Conservation (phyloP, 129 eudicot genomes). For the Saussurea involucrata region DNA sequence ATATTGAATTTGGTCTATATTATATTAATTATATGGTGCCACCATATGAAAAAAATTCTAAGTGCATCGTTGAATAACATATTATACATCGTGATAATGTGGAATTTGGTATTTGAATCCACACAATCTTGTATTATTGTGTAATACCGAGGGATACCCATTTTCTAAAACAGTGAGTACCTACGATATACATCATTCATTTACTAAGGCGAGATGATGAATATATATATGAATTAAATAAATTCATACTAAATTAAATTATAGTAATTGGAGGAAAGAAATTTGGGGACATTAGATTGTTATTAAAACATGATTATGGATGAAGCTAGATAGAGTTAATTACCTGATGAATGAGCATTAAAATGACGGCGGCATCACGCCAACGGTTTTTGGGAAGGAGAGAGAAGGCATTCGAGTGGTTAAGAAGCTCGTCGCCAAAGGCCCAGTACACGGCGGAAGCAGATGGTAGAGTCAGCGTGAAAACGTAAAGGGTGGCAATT, state of each 20-base stretch:
- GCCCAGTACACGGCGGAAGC: conserved; percentile 88
- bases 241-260: neutral
- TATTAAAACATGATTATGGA: neutral
- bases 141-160: too few relatives aligned
- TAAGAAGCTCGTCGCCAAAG: conserved; percentile 71
- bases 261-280: neutral
- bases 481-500: conserved; percentile 71
- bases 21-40: too few relatives aligned
- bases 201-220: neutral
- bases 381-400: conserved; percentile 70
- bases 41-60: too few relatives aligned
- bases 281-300: neutral
- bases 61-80: too few relatives aligned
- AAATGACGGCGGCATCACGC: conserved; percentile 69
- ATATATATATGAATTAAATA: neutral
- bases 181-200: too few relatives aligned
- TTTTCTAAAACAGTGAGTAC: too few relatives aligned
- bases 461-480: conserved; percentile 75
- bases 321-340: neutral
- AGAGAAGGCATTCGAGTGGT: conserved; percentile 75
- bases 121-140: neutral
- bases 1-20: too few relatives aligned
- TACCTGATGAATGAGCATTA: conserved; percentile 92
- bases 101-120: neutral
- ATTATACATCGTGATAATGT: neutral